Conservation (phyloP, 2,329 filamentous ascomycete genomes). For the Exophiala phaeomuriformis region DNA sequence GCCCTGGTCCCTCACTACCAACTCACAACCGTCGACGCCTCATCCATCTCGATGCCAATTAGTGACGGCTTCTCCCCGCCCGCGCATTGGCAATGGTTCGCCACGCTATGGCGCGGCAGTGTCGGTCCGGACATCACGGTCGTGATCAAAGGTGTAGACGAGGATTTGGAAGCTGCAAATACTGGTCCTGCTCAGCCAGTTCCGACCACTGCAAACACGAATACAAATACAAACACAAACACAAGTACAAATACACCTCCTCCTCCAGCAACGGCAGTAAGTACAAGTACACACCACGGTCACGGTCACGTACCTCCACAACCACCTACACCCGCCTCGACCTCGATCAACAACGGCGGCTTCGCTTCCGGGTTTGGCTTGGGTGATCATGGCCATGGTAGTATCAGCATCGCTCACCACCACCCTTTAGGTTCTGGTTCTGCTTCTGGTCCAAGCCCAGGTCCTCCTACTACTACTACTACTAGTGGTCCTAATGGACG, state of each 20-base stretch:
- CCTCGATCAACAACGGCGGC: too few species aligned
- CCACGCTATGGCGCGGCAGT: slow-evolving; percentile 82
- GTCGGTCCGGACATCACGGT: slow-evolving; percentile 63
- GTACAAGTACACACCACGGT: too few species aligned
- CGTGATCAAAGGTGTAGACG: slow-evolving; percentile 37
- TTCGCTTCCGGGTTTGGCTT: too few species aligned
- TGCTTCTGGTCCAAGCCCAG: too few species aligned
- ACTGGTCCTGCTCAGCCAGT: slow-evolving; percentile 4
- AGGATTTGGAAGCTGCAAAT: slow-evolving; percentile 36
- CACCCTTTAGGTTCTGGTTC: not conserved
- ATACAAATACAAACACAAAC: not conserved
- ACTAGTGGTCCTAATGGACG: too few species aligned
- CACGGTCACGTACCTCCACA: too few species aligned
- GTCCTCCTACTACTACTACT: too few species aligned
- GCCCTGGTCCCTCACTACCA: slow-evolving; percentile 74
- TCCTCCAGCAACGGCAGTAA: too few species aligned
- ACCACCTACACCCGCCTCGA: too few species aligned
- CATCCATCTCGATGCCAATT: slow-evolving; percentile 66
- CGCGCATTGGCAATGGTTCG: slow-evolving; percentile 98
- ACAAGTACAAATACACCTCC: not conserved
- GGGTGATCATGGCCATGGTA: too few species aligned
- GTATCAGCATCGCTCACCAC: too few species aligned
- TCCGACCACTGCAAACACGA: not conserved
- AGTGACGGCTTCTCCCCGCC: slow-evolving; percentile 67
- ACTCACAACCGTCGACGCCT: slow-evolving; percentile 68